Evolutionary conservation across 345 rosid species (phyloP).

Genomic region (Lagerstroemia speciosa): DNA sequence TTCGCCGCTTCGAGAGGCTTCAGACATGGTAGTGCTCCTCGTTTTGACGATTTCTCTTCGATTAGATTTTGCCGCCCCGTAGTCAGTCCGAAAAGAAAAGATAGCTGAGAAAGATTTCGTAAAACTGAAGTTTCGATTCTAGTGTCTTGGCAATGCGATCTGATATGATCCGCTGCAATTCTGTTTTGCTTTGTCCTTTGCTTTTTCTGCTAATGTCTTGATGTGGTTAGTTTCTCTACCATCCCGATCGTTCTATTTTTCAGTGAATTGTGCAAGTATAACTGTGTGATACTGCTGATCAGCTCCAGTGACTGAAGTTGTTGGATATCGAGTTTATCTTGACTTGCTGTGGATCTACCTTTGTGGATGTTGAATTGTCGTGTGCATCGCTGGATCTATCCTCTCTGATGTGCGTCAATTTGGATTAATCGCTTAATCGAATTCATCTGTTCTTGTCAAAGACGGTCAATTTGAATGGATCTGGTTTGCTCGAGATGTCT

Average conservation of each 20-base stretch:
- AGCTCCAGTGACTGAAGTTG: background rate
- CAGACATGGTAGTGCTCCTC: background rate
- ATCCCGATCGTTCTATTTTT: background rate
- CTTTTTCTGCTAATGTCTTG: background rate
- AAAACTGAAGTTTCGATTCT: background rate
- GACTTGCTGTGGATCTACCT: background rate
- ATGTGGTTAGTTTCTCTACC: background rate
- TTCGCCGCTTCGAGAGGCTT: background rate
- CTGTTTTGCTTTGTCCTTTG: background rate
- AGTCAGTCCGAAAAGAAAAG: background rate
- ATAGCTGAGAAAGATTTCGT: background rate
- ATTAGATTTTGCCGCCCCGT: background rate
- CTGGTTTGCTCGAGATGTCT: background rate
- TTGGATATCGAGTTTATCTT: background rate
- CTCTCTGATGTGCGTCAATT: background rate
- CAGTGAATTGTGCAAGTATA: background rate
- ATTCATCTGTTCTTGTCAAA: background rate
- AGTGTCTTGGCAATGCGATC: too few relatives aligned
- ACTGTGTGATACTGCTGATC: background rate
- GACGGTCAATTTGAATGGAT: background rate
- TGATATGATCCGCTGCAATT: conserved; percentile 5
- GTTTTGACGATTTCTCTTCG: too few relatives aligned
- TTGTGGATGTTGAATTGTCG: background rate
- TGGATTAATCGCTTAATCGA: background rate
- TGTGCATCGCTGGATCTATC: background rate